Evolutionary conservation across 2,329 filamentous ascomycete genomes (phyloP), one percentile per base, ranked within the genome.

Genomic region (Penicillium sp.): DNA sequence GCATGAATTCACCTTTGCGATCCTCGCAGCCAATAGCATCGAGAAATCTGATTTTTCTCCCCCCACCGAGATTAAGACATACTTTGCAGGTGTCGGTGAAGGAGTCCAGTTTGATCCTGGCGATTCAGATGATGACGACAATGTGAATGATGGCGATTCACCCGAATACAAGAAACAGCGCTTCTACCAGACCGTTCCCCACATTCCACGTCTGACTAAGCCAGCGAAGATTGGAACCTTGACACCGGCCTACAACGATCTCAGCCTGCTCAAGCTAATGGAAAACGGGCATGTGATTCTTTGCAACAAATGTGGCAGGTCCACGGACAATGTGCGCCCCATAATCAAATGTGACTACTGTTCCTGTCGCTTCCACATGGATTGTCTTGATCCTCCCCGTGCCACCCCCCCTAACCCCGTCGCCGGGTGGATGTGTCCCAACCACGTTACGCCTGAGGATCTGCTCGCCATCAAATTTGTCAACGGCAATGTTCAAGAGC

Each of bases 291-390:
- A 89, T 53, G 76, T 86, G 4, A 87, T 95, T 45, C 77, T 95
- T 48, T 97, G 93, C 76, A 85, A 88, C 69, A 78, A 79, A 43
- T 97, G 93, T 75, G 83, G 89, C 61, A 81, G 82, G 66, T 82
- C 87, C 26, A 84, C 87, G 44, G 78, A 83, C 51, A 77, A 77
- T 59, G 82, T 82, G 64, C 85, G 89, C 25, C 84, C 88, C 62
- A 92, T 97, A 65, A 88, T 97, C 63, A 86, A 89, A 44, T 99
- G 93, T 77, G 92, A 92, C 73, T 85, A 83, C 67, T 99, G 93
- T 74, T 81, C 84, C 12, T 82, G 90, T 31, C 83, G 87, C 68
- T 99, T 92, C 89, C 94, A 99, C 76, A 80, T 96, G 49, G 93
- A 97, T 73, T 99, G 94, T 74, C 79, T 96, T 15, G 87, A 95